These are phyloP conservation scores for Discostella stelligera DNA, from an alignment of 352 stramenopile species.

Conservation along the genomic window DNA sequence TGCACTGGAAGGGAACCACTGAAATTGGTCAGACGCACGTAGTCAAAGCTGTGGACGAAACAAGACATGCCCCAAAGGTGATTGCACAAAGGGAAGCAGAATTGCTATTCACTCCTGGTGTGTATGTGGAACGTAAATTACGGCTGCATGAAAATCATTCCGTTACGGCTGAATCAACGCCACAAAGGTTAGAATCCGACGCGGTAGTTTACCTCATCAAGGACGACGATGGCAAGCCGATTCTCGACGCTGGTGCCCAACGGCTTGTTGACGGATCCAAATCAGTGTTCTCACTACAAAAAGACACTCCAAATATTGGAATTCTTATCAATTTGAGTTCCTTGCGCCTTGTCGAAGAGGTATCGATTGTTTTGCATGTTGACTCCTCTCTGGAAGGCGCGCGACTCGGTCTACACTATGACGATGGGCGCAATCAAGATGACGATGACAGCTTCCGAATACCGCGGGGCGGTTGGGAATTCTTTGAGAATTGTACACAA, in stretches of 20 bases:
- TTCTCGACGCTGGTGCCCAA: conserved; percentile 18
- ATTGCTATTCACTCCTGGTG: conserved; percentile 33
- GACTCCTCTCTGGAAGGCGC: conserved; percentile 2
- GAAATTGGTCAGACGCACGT: conserved; percentile 46
- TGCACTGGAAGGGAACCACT: conserved; percentile 27
- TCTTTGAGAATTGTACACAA: conserved; percentile 16
- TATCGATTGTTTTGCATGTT: conserved; percentile 19
- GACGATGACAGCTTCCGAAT: conserved; percentile 16
- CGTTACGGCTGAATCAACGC: background rate
- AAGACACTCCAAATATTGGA: conserved; percentile 22
- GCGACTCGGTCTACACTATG: conserved; percentile 16
- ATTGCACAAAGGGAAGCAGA: conserved; percentile 42
- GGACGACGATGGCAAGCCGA: conserved; percentile 5
- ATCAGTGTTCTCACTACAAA: conserved; percentile 22
- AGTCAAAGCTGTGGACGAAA: conserved; percentile 26
- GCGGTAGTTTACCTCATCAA: conserved; percentile 19
- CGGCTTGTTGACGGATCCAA: conserved; percentile 20
- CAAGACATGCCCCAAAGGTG: conserved; percentile 28
- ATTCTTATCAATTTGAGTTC: conserved; percentile 31
- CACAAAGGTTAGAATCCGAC: conserved; percentile 18
- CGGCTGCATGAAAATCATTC: background rate
- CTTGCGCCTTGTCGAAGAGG: conserved; percentile 11
- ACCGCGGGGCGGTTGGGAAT: conserved; percentile 25
- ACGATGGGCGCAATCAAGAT: conserved; percentile 36
- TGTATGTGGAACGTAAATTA: background rate